These are phyloP conservation scores for Knoxdaviesia proteae DNA, from an alignment of 2,329 filamentous ascomycete genomes.

Conservation along the genomic window DNA sequence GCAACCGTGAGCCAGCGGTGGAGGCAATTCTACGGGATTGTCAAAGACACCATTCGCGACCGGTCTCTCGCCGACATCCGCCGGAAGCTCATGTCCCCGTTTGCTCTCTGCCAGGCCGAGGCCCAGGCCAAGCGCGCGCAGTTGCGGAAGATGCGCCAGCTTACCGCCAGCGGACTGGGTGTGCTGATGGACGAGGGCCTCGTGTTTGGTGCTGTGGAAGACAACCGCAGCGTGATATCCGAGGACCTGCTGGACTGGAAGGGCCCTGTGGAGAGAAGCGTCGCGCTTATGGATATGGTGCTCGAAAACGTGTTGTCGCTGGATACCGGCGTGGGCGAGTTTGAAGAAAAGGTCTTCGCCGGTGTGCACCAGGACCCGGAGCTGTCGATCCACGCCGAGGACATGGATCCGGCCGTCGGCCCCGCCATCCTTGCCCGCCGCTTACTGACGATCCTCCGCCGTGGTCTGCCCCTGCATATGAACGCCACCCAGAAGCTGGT, in stretches of 20 bases:
- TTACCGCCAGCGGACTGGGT: constrained; percentile 71
- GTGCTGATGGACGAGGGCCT: constrained; percentile 75
- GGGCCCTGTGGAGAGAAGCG: constrained; percentile 55
- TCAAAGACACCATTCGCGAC: constrained; percentile 54
- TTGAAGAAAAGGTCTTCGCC: constrained; percentile 44
- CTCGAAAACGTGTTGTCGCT: constrained; percentile 48
- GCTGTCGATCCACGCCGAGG: constrained; percentile 29
- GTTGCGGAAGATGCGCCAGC: constrained; percentile 51
- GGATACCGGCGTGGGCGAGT: constrained; percentile 39
- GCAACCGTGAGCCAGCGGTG: constrained; percentile 20
- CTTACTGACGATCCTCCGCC: constrained; percentile 46
- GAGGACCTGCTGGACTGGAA: constrained; percentile 35
- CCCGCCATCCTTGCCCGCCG: constrained; percentile 43
- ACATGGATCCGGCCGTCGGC: constrained; percentile 21
- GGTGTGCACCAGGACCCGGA: constrained; percentile 41
- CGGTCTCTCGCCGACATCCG: constrained; percentile 52
- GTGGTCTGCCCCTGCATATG: constrained; percentile 47
- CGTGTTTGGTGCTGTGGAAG: constrained; percentile 38
- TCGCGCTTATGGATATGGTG: constrained; percentile 72
- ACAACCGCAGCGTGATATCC: constrained; percentile 10
- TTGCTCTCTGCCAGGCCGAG: constrained; percentile 55
- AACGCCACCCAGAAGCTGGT: constrained; percentile 33
- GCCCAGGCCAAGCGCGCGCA: constrained; percentile 52
- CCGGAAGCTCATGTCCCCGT: constrained; percentile 52
- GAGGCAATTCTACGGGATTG: constrained; percentile 59